A percentile compares a stretch with the other conserved stretches of the same genome.
These are phyloP conservation scores for Raphidocelis subcapitata DNA, from an alignment of 139 green algal genomes.

Conservation along the genomic window DNA sequence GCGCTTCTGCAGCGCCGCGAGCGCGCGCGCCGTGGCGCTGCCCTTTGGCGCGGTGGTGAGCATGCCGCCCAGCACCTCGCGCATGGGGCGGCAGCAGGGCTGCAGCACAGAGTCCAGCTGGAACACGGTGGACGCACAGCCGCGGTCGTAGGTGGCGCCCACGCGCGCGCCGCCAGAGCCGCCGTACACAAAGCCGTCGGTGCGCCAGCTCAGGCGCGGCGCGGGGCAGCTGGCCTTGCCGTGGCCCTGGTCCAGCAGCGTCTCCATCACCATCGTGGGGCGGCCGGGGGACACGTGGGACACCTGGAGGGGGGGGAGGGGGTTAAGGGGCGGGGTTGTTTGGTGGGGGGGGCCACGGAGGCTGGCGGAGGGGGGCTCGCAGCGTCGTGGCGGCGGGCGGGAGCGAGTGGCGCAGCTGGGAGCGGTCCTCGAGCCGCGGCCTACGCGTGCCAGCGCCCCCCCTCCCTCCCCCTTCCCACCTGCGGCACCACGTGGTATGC, in stretches of 20 bases:
- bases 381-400: no score
- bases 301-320: no score
- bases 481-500: constrained; percentile 31
- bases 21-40: not conserved
- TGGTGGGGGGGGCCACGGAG: no score
- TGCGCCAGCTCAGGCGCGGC: constrained; percentile 18
- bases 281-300: constrained; percentile 12
- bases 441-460: no score
- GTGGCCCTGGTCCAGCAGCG: constrained; percentile 17
- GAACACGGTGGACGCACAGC: constrained; percentile 14
- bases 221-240: constrained; percentile 17
- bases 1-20: not conserved
- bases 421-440: no score
- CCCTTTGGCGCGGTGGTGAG: not conserved
- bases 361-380: no score
- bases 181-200: constrained; percentile 27
- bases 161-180: constrained; percentile 3
- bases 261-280: constrained; percentile 22
- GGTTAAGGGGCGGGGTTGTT: no score
- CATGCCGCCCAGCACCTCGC: constrained; percentile 5
- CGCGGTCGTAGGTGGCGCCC: not conserved
- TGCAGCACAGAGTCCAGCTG: constrained; percentile 23
- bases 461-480: no score
- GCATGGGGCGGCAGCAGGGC: constrained; percentile 29
- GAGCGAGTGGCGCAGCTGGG: no score